These are phyloP conservation scores for Chondrostereum purpureum DNA, from an alignment of 1,284 basidiomycete genomes.

Conservation along the genomic window DNA sequence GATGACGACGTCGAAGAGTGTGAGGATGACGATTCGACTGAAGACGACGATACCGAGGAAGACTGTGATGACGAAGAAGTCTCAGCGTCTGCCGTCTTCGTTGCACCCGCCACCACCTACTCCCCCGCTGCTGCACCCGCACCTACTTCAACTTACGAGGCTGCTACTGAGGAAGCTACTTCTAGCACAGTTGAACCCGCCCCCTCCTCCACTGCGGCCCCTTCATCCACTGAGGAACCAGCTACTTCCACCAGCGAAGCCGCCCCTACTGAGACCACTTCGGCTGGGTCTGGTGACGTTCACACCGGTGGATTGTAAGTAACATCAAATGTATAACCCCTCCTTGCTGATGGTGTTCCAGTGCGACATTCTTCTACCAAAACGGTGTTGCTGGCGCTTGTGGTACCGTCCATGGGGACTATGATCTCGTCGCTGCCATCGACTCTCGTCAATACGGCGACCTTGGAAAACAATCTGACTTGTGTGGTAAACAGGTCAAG, in stretches of 20 bases:
- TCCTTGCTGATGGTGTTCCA: conserved; percentile 17
- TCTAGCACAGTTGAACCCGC: conserved; percentile 2
- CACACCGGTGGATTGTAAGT: conserved; percentile 43
- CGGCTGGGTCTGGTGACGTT: conserved; percentile 6
- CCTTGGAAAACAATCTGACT: conserved; percentile 35
- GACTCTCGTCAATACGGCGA: conserved; percentile 48
- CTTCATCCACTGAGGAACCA: conserved; percentile 19
- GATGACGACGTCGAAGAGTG: conserved; percentile 17
- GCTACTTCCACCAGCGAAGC: conserved; percentile 9
- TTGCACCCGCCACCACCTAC: conserved; percentile 4
- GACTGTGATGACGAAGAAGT: conserved; percentile 25
- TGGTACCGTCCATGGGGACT: conserved; percentile 59
- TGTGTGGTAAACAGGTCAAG: conserved; percentile 61
- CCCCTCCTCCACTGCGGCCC: conserved; percentile 12
- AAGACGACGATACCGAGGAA: conserved; percentile 21
- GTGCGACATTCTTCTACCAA: conserved; percentile 73
- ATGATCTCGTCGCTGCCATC: conserved; percentile 65
- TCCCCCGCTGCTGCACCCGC: not conserved
- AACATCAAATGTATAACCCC: conserved; percentile 16
- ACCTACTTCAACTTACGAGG: conserved; percentile 10
- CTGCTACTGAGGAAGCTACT: conserved; percentile 13
- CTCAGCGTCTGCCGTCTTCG: conserved; percentile 12
- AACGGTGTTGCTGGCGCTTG: conserved; percentile 68
- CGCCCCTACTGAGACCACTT: conserved; percentile 8
- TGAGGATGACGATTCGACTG: conserved; percentile 25